Base-by-base conservation (phyloP, 1,139 yeast species). In the Yamadazyma mexicana region DNA sequence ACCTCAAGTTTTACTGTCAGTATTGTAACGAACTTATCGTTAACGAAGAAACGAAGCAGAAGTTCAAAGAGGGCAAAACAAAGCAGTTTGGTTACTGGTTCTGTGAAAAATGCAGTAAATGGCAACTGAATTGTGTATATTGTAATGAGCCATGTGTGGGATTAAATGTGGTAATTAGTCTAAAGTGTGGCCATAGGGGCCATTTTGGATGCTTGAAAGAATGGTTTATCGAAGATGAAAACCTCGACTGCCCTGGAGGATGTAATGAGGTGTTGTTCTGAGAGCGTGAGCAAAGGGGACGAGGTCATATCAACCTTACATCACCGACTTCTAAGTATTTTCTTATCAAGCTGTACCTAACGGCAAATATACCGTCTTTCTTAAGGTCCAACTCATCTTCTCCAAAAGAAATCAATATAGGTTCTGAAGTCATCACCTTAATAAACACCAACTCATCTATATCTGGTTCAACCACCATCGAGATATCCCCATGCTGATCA, bases 161-260 rank as follows among this genome's bases (percentile, higher is more conserved):
- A 0, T 66, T 86, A 39, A 75, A 83, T 9, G 77, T 86, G 17
- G 79, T 79, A n/a, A 66, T 82, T 17, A 66, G 73, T 49, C 62
- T 87, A 39, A 75, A 69, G 34, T 92, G 98, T 66, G 97, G 97
- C 0, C 98, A 92, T 59, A 73, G 82, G 40, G 91, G 95, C 1
- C 98, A 92, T 60, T 81, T 80, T 54, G 81, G 80, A 3, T 92
- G 98, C 64, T 69, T 89, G 54, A 71, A 73, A 44, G 75, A 77
- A 35, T 91, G 98, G 98, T 81, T 87, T 54, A 62, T 83, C 26
- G 79, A 71, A 2, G 84, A 77, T 22, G 73, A 66, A 18, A 81
- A 83, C 68, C 53, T 62, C 3, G 87, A 80, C 41, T 91, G 98
- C 56, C 98, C 98, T 2, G 83, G 83, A 6, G 95, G 95, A 0